These are phyloP conservation scores for Caryopteris hybrid DNA, from an alignment of 305 asterid genomes.

Conservation along the genomic window DNA sequence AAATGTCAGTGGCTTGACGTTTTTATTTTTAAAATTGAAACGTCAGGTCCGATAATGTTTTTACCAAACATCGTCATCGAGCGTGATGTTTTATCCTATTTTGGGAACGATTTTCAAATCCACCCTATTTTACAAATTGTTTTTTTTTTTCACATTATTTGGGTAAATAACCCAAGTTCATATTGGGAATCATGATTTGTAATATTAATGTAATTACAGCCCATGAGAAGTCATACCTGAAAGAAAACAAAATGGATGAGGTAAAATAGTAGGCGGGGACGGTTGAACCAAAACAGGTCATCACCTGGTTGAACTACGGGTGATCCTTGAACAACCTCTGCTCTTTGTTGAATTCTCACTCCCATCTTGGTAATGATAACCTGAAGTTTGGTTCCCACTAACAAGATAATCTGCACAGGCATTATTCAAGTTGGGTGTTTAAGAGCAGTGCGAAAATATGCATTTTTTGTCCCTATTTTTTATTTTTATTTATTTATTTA, in stretches of 20 bases:
- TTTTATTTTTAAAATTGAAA: too few relatives aligned
- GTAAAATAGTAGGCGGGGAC: constrained; percentile 45
- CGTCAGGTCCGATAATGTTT: too few relatives aligned
- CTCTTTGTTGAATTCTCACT: constrained; percentile 44
- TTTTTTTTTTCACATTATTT: too few relatives aligned
- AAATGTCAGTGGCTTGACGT: too few relatives aligned
- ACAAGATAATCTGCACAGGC: constrained; percentile 36
- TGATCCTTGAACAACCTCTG: constrained; percentile 46
- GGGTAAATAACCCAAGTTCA: too few relatives aligned
- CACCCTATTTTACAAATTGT: too few relatives aligned
- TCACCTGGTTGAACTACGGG: constrained; percentile 55
- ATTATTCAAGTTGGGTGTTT: background rate
- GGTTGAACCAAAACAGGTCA: constrained; percentile 56
- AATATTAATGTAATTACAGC: background rate
- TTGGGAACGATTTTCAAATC: too few relatives aligned
- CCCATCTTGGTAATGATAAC: constrained; percentile 65
- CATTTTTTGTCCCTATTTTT: too few relatives aligned
- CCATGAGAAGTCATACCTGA: constrained; percentile 32
- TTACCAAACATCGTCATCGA: too few relatives aligned
- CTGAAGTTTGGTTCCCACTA: constrained; percentile 56
- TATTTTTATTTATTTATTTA: too few relatives aligned
- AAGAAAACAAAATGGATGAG: constrained; percentile 53
- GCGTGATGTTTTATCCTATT: too few relatives aligned
- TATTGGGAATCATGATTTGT: background rate
- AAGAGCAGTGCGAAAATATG: background rate